Base-by-base conservation (phyloP, 352 stramenopile species). In the Plasmopara viticola region DNA sequence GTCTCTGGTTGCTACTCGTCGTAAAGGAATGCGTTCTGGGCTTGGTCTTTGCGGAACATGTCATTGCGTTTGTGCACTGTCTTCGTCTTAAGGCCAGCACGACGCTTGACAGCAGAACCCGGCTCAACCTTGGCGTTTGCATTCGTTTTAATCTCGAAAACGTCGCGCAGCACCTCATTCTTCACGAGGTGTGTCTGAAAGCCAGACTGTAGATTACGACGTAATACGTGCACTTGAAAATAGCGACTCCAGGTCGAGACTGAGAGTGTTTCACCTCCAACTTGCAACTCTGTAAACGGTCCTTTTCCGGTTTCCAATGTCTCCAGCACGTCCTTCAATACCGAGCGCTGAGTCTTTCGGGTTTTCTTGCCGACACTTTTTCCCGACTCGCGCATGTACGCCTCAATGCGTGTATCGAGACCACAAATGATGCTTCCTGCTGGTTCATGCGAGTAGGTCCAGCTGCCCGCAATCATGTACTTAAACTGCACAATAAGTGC, bases 281-380 rank as follows among this genome's bases (percentile, higher is more conserved):
- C 56, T 30, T 82, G 69, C n/a, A 85, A 48, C 17, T 79, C 76
- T 20, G 77, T 61, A 37, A 77, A 65, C 3, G 76, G 76, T 6
- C 76, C 76, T 42, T 84, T 70, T 35, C 76, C 76, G 8, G 69
- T 78, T 8, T 58, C 55, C 15, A 87, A 50, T 35, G 76, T 85
- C 60, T 85, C 73, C 37, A 87, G 54, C 20, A 87, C 76, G 39
- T 85, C 73, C 47, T 87, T 87, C 34, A 87, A 59, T 58, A 74
- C 74, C 52, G 73, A 85, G 9, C 76, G 66, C 51, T 87, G 76
- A 8, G 48, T 44, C 53, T 85, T 85, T 37, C 76, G 66, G 52
- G 74, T 87, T 60, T 87, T 87, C 59, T 87, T 87, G 51, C 76
- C 76, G 17, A 87, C 78, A 38, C 51, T 81, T 52, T 87, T 87